phyloP scores from a whole-genome alignment of 2,329 filamentous ascomycete species.

The Pseudogymnoascus sp. region DNA sequence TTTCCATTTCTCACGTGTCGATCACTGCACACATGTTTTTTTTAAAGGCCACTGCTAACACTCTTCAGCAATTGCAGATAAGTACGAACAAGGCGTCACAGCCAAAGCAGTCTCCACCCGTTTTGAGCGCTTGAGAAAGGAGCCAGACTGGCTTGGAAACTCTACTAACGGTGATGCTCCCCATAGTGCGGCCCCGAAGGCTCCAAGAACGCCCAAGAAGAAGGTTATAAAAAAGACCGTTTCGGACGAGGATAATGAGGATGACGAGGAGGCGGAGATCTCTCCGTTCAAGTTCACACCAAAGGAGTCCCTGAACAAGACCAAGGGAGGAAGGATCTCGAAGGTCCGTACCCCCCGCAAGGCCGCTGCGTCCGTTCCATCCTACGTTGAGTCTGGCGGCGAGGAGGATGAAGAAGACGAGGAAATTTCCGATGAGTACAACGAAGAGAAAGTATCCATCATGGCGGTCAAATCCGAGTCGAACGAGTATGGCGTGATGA shows the following conservation, averaged over 20 bases:
- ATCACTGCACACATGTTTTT: conserved; percentile 10
- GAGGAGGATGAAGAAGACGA: conserved; percentile 12
- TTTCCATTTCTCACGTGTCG: conserved; percentile 11
- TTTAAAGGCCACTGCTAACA: conserved; percentile 20
- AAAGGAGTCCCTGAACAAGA: conserved; percentile 19
- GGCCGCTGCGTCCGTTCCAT: neutral
- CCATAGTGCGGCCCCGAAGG: neutral
- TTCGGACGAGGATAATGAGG: conserved; percentile 12
- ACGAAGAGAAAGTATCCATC: neutral
- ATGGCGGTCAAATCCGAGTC: neutral
- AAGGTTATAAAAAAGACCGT: neutral
- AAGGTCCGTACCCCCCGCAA: conserved; percentile 12
- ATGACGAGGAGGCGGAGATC: conserved; percentile 9
- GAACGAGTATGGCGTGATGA: neutral
- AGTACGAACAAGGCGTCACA: conserved; percentile 19
- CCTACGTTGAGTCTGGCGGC: conserved; percentile 8
- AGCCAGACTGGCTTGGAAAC: conserved; percentile 14
- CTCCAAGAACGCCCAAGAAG: conserved; percentile 7
- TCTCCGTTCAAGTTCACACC: conserved; percentile 15
- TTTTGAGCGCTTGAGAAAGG: conserved; percentile 22
- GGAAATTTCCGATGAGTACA: neutral
- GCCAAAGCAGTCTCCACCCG: conserved; percentile 24
- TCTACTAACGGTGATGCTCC: neutral
- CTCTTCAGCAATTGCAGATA: conserved; percentile 21
- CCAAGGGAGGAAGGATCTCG: conserved; percentile 15